These are phyloP conservation scores for Hymenoscyphus albidus DNA, from an alignment of 2,329 filamentous ascomycete species.

Conservation along the genomic window DNA sequence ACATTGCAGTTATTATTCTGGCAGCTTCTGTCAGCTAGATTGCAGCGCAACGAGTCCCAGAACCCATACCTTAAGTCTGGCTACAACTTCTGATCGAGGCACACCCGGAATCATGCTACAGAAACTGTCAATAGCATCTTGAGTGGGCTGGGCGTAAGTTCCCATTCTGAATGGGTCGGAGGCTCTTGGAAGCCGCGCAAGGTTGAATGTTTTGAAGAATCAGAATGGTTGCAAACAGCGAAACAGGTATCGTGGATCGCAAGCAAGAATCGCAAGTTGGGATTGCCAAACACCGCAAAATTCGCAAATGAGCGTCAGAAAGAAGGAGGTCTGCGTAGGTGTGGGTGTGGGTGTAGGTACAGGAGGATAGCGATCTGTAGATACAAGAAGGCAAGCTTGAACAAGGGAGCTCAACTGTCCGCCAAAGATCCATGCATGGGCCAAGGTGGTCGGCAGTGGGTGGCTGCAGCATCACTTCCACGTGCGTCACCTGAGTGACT, in stretches of 20 bases:
- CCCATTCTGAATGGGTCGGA: constrained; percentile 22
- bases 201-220: neutral
- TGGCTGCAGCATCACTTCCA: neutral
- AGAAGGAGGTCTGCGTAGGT: neutral
- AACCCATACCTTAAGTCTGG: constrained; percentile 27
- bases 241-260: neutral
- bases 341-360: neutral
- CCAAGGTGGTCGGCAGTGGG: neutral
- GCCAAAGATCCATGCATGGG: neutral
- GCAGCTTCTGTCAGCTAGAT: constrained; percentile 18
- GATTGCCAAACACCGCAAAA: neutral
- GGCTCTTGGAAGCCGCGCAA: constrained; percentile 8
- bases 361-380: neutral
- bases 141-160: constrained; percentile 22
- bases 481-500: neutral
- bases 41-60: neutral
- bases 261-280: neutral
- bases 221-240: neutral
- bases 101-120: constrained; percentile 19
- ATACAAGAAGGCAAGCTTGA: neutral
- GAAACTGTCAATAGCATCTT: constrained; percentile 26
- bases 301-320: neutral
- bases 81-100: constrained; percentile 23
- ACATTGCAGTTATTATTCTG: constrained; percentile 45
- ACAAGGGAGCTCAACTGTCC: neutral